Conservation (phyloP, 495 filamentous ascomycete species). For the Pseudomonodictys pantanalensis region DNA sequence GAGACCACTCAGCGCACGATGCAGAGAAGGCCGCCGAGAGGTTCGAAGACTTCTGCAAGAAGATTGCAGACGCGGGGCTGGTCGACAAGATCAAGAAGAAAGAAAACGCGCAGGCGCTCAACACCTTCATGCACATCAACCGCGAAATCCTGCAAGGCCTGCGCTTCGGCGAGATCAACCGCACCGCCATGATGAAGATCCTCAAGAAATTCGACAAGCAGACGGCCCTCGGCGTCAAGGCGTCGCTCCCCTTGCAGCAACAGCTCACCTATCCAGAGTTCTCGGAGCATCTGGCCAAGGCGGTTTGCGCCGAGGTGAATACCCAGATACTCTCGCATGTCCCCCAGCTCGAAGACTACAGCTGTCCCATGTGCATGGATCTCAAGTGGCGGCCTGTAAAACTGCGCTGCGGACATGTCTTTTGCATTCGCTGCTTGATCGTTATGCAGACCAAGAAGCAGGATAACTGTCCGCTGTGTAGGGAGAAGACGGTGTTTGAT, state of each 20-base stretch:
- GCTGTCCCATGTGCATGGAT: conserved; percentile 68
- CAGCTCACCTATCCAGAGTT: conserved; percentile 53
- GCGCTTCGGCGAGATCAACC: conserved; percentile 72
- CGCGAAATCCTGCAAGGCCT: conserved; percentile 60
- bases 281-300: conserved; percentile 57
- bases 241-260: conserved; percentile 52
- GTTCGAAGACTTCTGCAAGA: conserved; percentile 33
- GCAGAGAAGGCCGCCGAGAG: conserved; percentile 50
- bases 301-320: conserved; percentile 63
- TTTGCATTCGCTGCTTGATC: conserved; percentile 71
- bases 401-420: conserved; percentile 62
- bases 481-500: conserved; percentile 56
- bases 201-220: conserved; percentile 84
- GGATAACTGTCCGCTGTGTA: conserved; percentile 64
- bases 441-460: conserved; percentile 62
- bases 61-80: conserved; percentile 46
- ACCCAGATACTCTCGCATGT: conserved; percentile 61
- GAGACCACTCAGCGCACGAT: conserved; percentile 55
- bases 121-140: conserved; percentile 64
- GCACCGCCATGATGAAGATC: conserved; percentile 67
- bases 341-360: conserved; percentile 69
- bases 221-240: conserved; percentile 61
- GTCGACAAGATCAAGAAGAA: conserved; percentile 56
- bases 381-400: conserved; percentile 66
- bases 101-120: conserved; percentile 55